Conservation (phyloP, 78 protist genomes). For the Dictyostelium intermedium region DNA sequence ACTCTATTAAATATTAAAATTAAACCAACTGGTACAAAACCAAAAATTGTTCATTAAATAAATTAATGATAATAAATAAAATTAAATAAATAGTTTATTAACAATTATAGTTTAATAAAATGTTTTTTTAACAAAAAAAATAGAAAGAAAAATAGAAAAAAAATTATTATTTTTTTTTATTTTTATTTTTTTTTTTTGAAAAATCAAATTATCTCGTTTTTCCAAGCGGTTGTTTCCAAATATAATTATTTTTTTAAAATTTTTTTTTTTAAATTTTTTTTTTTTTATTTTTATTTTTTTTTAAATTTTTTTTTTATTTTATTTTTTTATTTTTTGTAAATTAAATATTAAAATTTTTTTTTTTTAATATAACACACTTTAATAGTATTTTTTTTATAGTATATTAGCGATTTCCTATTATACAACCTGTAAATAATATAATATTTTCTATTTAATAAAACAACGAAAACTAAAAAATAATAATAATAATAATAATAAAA, state of each 20-base stretch:
- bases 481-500: too few relatives aligned
- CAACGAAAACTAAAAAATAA: too few relatives aligned
- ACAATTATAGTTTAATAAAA: too few relatives aligned
- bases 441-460: too few relatives aligned
- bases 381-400: too few relatives aligned
- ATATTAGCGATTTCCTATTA: background rate
- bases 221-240: background rate
- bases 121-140: too few relatives aligned
- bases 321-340: background rate
- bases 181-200: too few relatives aligned
- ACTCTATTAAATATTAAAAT: constrained; percentile 43
- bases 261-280: background rate
- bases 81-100: background rate
- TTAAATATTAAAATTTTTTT: too few relatives aligned
- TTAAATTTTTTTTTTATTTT: too few relatives aligned
- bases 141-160: too few relatives aligned
- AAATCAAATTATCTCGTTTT: background rate
- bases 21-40: constrained; percentile 63
- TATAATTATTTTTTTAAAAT: background rate
- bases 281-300: background rate
- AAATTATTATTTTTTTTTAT: too few relatives aligned
- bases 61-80: background rate
- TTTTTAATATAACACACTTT: too few relatives aligned
- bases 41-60: constrained; percentile 46
- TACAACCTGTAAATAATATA: background rate